Percentiles rank a stretch among this genome's conserved stretches.
phyloP scores from a whole-genome alignment of 352 stramenopile genomes.

The Saprolegnia diclina region DNA sequence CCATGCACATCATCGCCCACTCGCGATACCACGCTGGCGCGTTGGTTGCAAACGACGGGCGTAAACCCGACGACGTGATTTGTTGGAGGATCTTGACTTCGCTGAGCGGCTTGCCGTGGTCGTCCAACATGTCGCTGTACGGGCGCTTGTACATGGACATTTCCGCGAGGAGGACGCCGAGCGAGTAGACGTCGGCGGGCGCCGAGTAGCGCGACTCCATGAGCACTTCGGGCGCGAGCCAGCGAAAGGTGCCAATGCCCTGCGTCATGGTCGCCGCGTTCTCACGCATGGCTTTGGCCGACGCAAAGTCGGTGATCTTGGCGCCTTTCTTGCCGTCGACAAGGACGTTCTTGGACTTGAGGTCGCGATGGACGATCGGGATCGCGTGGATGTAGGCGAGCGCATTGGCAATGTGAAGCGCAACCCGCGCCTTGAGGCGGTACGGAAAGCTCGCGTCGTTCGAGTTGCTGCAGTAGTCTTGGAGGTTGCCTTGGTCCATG shows the following conservation, averaged over 20 bases:
- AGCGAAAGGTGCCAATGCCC: slow-evolving; percentile 11
- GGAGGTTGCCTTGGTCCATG: slow-evolving; percentile 9
- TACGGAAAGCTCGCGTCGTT: background rate
- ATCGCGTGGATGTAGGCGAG: slow-evolving; percentile 9
- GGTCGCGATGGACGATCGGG: slow-evolving; percentile 12
- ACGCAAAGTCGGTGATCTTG: slow-evolving; percentile 92
- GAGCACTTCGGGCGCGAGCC: slow-evolving; percentile 16
- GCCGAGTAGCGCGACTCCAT: background rate
- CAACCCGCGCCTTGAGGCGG: slow-evolving; percentile 3
- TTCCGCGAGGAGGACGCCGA: background rate
- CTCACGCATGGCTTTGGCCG: background rate
- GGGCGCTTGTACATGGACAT: background rate
- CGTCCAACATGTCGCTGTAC: background rate
- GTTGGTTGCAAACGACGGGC: background rate
- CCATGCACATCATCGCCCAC: background rate
- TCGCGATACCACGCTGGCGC: background rate
- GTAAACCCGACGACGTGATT: background rate
- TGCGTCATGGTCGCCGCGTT: slow-evolving; percentile 30
- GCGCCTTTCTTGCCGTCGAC: slow-evolving; percentile 81
- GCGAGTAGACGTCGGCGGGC: background rate
- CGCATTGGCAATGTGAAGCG: slow-evolving; percentile 11
- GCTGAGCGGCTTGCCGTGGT: background rate
- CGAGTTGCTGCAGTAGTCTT: background rate
- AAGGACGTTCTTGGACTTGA: slow-evolving; percentile 20
- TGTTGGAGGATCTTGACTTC: background rate